Evolutionary conservation across 225 moss, liverwort and hornwort species (phyloP).

Genomic region (Asterella californica): DNA sequence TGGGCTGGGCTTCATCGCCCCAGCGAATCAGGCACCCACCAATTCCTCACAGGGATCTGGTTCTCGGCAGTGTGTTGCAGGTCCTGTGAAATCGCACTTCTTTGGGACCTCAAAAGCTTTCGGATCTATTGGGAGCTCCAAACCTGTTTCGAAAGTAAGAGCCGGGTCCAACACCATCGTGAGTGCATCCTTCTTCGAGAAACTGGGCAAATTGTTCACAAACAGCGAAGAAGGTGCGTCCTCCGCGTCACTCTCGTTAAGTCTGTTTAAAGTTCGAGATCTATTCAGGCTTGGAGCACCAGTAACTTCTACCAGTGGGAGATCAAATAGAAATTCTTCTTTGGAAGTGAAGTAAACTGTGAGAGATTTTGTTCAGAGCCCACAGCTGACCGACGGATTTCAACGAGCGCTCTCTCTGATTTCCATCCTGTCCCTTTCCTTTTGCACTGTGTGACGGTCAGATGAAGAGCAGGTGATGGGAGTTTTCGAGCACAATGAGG

Average conservation of each 20-base stretch:
- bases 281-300: not conserved
- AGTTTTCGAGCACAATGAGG: conserved; percentile 34
- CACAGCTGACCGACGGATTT: not conserved
- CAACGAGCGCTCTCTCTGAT: not conserved
- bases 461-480: conserved; percentile 33
- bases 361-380: not conserved
- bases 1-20: not conserved
- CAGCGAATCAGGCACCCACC: not conserved
- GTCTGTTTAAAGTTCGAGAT: not conserved
- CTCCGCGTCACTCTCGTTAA: not conserved
- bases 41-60: not conserved
- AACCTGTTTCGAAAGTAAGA: not conserved
- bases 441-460: conserved; percentile 9
- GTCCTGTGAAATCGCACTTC: conserved; percentile 21
- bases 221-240: conserved; percentile 7
- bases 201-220: conserved; percentile 21
- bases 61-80: not conserved
- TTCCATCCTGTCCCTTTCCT: not conserved
- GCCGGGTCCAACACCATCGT: conserved; percentile 11
- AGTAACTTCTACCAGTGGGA: not conserved
- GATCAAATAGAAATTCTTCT: not conserved
- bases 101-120: conserved; percentile 12
- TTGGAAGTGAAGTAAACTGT: not conserved
- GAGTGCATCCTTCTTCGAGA: conserved; percentile 32
- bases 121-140: not conserved